phyloP scores from a whole-genome alignment of 2,329 filamentous ascomycete species.

The Mycocentrospora acerina region DNA sequence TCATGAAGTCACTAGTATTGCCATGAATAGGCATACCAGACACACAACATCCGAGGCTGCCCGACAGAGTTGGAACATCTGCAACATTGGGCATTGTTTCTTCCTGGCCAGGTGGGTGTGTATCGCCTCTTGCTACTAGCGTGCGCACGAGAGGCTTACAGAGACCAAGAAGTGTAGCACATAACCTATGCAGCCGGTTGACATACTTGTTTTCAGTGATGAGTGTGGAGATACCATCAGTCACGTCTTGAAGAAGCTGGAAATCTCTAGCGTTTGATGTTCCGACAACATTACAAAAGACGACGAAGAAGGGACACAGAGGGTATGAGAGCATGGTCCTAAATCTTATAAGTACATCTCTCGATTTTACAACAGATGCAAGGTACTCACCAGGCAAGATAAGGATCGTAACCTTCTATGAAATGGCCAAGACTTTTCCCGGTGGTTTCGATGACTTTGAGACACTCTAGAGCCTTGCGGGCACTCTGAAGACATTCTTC shows the following conservation, averaged over 20 bases:
- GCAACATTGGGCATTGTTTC: conserved; percentile 3
- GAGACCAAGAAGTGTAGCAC: conserved; percentile 29
- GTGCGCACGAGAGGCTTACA: conserved; percentile 31
- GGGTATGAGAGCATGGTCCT: conserved; percentile 40
- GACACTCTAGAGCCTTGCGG: conserved; percentile 32
- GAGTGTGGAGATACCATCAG: conserved; percentile 27
- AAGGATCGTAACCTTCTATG: conserved; percentile 33
- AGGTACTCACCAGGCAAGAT: conserved; percentile 27
- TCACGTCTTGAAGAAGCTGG: conserved; percentile 32
- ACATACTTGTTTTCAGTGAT: conserved; percentile 34
- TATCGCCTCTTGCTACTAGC: not conserved
- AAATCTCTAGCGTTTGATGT: conserved; percentile 34
- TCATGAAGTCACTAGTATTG: conserved; percentile 4
- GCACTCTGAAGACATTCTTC: conserved; percentile 35
- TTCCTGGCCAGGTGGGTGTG: not conserved
- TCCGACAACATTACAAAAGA: conserved; percentile 42
- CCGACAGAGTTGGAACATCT: not conserved
- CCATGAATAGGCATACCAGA: not conserved
- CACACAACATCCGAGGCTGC: not conserved
- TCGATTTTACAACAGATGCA: not conserved
- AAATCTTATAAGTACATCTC: conserved; percentile 5
- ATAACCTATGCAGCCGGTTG: conserved; percentile 29
- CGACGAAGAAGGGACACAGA: conserved; percentile 37
- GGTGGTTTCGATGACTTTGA: conserved; percentile 26
- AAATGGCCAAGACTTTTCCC: conserved; percentile 28